These are phyloP conservation scores for Macrophomina phaseolina DNA, from an alignment of 2,329 filamentous ascomycete genomes.

Conservation along the genomic window DNA sequence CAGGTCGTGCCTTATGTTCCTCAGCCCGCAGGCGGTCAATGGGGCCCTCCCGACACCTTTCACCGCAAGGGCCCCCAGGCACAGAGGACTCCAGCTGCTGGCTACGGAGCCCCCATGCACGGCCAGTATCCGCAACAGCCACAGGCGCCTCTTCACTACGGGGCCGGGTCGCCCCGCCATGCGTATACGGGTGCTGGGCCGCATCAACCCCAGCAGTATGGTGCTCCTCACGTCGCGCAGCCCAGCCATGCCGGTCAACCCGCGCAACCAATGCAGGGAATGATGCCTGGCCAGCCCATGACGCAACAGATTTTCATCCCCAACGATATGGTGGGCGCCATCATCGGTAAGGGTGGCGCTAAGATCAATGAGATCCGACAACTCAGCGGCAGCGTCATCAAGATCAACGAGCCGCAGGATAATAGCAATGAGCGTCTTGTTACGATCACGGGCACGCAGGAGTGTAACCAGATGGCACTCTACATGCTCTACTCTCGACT, in stretches of 20 bases:
- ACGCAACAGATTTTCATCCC: slow-evolving; percentile 99
- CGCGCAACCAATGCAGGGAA: slow-evolving; percentile 73
- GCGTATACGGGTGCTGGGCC: slow-evolving; percentile 80
- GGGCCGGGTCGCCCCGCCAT: slow-evolving; percentile 70
- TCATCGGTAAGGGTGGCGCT: slow-evolving; percentile 96
- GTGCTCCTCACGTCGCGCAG: slow-evolving; percentile 58
- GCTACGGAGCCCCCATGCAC: slow-evolving; percentile 74
- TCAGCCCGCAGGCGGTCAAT: slow-evolving; percentile 89
- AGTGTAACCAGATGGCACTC: slow-evolving; percentile 99
- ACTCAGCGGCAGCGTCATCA: slow-evolving; percentile 96
- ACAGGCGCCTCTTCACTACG: slow-evolving; percentile 79
- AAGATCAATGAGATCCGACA: slow-evolving; percentile 99
- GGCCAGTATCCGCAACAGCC: slow-evolving; percentile 60
- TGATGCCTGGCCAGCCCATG: slow-evolving; percentile 78
- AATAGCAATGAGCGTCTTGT: slow-evolving; percentile 98
- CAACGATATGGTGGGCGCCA: slow-evolving; percentile 99
- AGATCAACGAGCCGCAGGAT: slow-evolving; percentile 99
- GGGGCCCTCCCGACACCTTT: slow-evolving; percentile 80
- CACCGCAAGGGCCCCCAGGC: slow-evolving; percentile 59
- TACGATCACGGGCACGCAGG: slow-evolving; percentile 95
- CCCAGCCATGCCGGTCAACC: slow-evolving; percentile 71
- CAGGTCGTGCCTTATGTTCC: slow-evolving; percentile 98
- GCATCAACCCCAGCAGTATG: slow-evolving; percentile 73
- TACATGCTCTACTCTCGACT: slow-evolving; percentile 99
- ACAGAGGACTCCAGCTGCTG: slow-evolving; percentile 73